Conservation (phyloP, 2,329 filamentous ascomycete species). For the Ceratocystis colombiana region DNA sequence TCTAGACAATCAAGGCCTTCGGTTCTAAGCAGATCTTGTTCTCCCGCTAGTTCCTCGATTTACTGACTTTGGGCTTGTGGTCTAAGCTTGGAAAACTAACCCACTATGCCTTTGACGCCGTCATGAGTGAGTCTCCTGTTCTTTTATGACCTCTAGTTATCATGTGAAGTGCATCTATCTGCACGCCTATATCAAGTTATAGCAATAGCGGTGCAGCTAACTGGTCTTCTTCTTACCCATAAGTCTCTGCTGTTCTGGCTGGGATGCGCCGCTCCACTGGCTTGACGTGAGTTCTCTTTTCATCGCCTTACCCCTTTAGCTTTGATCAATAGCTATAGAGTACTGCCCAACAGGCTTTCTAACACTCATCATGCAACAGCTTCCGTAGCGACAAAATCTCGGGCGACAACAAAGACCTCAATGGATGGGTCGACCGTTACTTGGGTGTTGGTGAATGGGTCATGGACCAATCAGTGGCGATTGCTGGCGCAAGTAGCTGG, state of each 20-base stretch:
- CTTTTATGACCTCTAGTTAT: background rate
- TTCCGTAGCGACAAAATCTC: constrained; percentile 77
- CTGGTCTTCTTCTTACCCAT: constrained; percentile 4
- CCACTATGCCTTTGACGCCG: constrained; percentile 93
- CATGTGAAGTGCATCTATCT: too few relatives aligned
- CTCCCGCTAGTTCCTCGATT: constrained; percentile 49
- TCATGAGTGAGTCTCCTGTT: constrained; percentile 57
- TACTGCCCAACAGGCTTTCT: background rate
- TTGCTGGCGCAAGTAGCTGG: constrained; percentile 77
- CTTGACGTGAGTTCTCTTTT: constrained; percentile 67
- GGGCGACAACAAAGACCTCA: constrained; percentile 67
- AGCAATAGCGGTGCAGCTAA: too few relatives aligned
- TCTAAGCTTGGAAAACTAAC: constrained; percentile 82
- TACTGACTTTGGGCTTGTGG: constrained; percentile 58
- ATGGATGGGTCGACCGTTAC: constrained; percentile 86
- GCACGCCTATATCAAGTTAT: too few relatives aligned
- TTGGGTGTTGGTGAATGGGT: constrained; percentile 93
- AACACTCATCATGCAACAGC: constrained; percentile 40
- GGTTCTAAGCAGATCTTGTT: constrained; percentile 16
- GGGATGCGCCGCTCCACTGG: constrained; percentile 96
- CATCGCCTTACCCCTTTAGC: constrained; percentile 24
- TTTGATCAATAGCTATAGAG: too few relatives aligned
- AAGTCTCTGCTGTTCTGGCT: constrained; percentile 90
- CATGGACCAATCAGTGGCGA: constrained; percentile 92
- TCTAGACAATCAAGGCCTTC: background rate